Conservation (phyloP, 306 rosid species). For the Ormosia semicastrata region DNA sequence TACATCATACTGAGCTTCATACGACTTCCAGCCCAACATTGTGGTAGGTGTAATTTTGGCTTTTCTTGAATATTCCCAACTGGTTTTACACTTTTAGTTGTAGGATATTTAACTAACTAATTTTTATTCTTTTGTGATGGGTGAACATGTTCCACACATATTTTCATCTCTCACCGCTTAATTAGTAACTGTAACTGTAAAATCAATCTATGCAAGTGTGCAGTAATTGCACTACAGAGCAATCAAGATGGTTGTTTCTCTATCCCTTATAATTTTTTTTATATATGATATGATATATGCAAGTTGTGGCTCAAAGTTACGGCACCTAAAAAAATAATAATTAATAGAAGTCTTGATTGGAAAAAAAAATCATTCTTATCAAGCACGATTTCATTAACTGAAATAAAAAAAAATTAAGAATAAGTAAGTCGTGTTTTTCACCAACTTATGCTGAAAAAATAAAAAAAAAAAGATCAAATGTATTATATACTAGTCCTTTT, state of each 20-base stretch:
- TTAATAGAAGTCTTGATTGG: no score
- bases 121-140: neutral
- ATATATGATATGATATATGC: neutral
- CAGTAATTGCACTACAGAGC: neutral
- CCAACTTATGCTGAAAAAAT: no score
- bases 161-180: neutral
- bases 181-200: neutral
- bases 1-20: conserved; percentile 57
- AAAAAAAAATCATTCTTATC: no score
- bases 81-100: neutral
- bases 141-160: neutral
- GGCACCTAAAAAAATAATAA: no score
- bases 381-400: no score
- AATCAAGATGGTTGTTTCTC: neutral
- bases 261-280: no score
- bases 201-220: neutral
- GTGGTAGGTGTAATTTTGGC: conserved; percentile 41
- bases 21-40: conserved; percentile 60
- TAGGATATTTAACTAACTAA: neutral
- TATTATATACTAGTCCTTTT: no score
- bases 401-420: no score
- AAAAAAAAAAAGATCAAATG: no score
- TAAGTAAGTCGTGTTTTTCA: no score
- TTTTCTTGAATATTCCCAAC: neutral
- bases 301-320: no score